These are phyloP conservation scores for Lactarius deliciosus DNA, from an alignment of 768 basidiomycete species.

Conservation along the genomic window DNA sequence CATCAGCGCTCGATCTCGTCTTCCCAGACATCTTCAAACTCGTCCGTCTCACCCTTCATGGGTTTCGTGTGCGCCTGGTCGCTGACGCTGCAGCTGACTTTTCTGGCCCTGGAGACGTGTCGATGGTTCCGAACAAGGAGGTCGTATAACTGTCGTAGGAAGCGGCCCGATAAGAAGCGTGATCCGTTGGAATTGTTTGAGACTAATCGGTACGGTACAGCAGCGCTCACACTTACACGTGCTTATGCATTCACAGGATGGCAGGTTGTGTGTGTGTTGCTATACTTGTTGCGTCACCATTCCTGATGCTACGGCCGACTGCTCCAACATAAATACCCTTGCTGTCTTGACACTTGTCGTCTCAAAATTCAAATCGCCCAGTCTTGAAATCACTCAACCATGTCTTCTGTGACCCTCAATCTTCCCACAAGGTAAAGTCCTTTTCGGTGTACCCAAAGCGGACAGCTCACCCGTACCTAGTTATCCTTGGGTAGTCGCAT, in stretches of 20 bases:
- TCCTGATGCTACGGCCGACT: neutral
- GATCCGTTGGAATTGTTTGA: constrained; percentile 1
- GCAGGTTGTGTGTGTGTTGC: no score
- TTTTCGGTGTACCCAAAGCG: neutral
- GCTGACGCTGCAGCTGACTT: constrained; percentile 43
- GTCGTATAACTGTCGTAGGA: neutral
- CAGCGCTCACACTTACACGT: no score
- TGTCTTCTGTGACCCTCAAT: constrained; percentile 21
- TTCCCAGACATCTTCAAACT: constrained; percentile 98
- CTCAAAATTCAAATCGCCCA: neutral
- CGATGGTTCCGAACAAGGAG: constrained; percentile 38
- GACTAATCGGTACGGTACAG: neutral
- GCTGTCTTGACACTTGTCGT: neutral
- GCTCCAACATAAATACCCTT: neutral
- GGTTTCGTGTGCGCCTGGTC: constrained; percentile 44
- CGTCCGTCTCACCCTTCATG: constrained; percentile 73
- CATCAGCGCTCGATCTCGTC: constrained; percentile 89
- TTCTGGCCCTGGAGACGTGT: constrained; percentile 45
- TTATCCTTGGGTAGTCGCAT: constrained; percentile 51
- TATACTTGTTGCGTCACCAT: neutral
- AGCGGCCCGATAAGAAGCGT: neutral
- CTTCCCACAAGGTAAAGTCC: constrained; percentile 27
- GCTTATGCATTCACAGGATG: no score
- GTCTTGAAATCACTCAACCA: neutral
- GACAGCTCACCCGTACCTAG: constrained; percentile 10